Evolutionary conservation across 2,329 filamentous ascomycete species (phyloP).

Genomic region (Calonectria fujianensis): DNA sequence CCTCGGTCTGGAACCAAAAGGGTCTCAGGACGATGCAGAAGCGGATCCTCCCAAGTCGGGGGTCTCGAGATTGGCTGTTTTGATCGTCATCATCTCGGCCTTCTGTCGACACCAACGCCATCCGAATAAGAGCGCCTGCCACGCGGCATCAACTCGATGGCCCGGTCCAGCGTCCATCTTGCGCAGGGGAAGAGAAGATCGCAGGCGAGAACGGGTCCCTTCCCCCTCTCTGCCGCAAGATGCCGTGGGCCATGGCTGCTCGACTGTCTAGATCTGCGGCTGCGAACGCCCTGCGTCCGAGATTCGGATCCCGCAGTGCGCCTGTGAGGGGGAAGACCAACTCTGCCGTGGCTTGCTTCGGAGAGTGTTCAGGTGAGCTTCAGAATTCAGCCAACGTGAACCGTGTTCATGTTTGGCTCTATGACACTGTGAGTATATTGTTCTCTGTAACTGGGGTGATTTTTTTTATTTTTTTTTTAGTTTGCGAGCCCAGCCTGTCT

Average conservation of each 20-base stretch:
- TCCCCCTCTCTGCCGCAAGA: slow-evolving; percentile 7
- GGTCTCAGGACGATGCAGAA: slow-evolving; percentile 27
- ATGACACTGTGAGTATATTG: neutral
- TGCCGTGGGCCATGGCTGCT: slow-evolving; percentile 16
- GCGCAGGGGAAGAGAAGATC: slow-evolving; percentile 25
- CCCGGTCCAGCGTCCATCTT: slow-evolving; percentile 14
- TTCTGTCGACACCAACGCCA: slow-evolving; percentile 11
- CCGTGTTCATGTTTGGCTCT: neutral
- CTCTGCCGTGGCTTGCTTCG: neutral
- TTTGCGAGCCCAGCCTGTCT: neutral
- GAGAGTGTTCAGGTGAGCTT: neutral
- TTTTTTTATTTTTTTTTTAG: too few relatives aligned
- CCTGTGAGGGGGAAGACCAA: neutral
- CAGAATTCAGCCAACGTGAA: neutral
- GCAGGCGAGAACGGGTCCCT: neutral
- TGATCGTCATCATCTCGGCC: slow-evolving; percentile 23
- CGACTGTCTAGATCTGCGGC: slow-evolving; percentile 8
- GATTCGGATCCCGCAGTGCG: slow-evolving; percentile 16
- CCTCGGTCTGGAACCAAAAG: slow-evolving; percentile 4
- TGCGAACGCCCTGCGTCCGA: slow-evolving; percentile 25
- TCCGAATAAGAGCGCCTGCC: slow-evolving; percentile 24
- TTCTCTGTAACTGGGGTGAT: neutral
- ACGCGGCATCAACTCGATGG: slow-evolving; percentile 31
- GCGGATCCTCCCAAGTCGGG: slow-evolving; percentile 5
- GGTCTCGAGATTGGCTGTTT: slow-evolving; percentile 16